Percentiles rank a stretch among this genome's conserved stretches.
phyloP scores from a whole-genome alignment of 768 basidiomycete genomes.

The Favolaschia claudopus region DNA sequence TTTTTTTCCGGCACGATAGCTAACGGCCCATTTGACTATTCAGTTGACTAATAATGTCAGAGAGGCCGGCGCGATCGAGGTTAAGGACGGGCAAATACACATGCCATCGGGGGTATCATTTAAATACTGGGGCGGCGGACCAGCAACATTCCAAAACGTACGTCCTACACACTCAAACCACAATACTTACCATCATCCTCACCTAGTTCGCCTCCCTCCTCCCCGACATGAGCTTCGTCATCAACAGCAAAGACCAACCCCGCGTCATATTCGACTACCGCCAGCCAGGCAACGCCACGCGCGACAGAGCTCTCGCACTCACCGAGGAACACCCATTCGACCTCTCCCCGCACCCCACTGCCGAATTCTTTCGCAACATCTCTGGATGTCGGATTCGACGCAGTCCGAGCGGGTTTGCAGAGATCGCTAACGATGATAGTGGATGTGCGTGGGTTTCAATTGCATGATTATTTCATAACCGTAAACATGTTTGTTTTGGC shows the following conservation, averaged over 20 bases:
- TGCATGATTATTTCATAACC: neutral
- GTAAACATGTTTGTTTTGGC: neutral
- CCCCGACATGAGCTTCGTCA: conserved; percentile 14
- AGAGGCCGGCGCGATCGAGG: neutral
- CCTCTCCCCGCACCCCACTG: conserved; percentile 10
- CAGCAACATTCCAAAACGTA: conserved; percentile 2
- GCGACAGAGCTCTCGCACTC: conserved; percentile 1
- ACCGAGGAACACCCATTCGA: conserved; percentile 12
- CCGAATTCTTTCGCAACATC: conserved; percentile 3
- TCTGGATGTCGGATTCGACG: conserved; percentile 1
- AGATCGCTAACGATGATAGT: conserved; percentile 13
- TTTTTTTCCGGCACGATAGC: neutral
- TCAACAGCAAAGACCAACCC: conserved; percentile 20
- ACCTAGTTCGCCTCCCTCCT: conserved; percentile 11
- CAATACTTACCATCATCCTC: too few relatives aligned
- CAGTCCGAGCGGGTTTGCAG: conserved; percentile 11
- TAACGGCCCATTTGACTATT: neutral
- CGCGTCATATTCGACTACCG: conserved; percentile 17
- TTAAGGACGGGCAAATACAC: neutral
- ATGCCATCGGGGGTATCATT: neutral
- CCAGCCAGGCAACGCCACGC: neutral
- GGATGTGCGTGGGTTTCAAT: conserved; percentile 8
- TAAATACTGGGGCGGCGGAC: neutral
- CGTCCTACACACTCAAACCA: too few relatives aligned
- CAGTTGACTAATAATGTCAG: neutral